Base-by-base conservation (phyloP, 805 yeast genomes). In the Teunomyces aglyptinius region DNA sequence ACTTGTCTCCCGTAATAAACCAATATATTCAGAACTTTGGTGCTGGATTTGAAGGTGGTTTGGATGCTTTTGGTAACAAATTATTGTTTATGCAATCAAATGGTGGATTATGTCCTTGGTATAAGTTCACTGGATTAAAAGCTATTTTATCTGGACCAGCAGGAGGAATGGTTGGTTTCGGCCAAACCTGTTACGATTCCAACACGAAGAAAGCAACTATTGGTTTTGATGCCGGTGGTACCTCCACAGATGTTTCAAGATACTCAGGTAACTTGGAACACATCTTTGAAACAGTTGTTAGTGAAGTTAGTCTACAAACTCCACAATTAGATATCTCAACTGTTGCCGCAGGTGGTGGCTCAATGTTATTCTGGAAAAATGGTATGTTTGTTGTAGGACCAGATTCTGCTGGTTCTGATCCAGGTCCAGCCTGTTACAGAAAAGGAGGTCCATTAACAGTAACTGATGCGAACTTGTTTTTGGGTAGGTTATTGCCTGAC, bases 111-210 rank as follows among this genome's bases (percentile, higher is more conserved):
- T 90, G 91, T 18, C 89, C 89, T 46, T 90, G 94, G 58, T 73
- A 81, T 18, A 77, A 80, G 41, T 92, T 92, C 62, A 85, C 96
- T 0, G 98, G 98, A 1, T 71, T 92, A 31, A 78, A 82, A 55
- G 96, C 98, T 3, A 86, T 92, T 41, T 67, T 92, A 29, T 89
- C 97, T 1, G 98, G 98, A 2, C 98, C 98, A 2, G 98, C 98
- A 7, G 98, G 98, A 32, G 98, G 98, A 42, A 96, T 92, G 48
- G 97, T 92, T 28, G 98, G 98, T 0, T 88, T 82, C 56, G 88
- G 96, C 0, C 77, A 81, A 44, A 91, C 98, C 0, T 87, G 96
- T 50, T 89, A 76, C 60, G 80, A 76, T 49, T 46, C 20, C 5
- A 13, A 19, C 4, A 28, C 49, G 16, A 43, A 36, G 4, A 55